Evolutionary conservation across 148 eudicot genomes (phyloP).

Genomic region (Fallopia convolvulus): DNA sequence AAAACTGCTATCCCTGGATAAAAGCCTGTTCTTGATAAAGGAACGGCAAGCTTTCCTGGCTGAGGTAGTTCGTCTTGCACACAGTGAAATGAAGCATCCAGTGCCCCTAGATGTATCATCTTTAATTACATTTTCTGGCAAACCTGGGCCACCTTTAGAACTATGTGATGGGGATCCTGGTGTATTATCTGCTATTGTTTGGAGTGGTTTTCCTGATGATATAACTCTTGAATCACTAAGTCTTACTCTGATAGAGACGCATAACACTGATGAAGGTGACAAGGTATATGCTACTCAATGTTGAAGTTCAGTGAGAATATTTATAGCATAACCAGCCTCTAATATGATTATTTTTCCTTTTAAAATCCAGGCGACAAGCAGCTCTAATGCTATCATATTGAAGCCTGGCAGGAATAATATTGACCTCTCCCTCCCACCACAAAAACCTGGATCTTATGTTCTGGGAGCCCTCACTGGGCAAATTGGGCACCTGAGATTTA

Average conservation of each 20-base stretch:
- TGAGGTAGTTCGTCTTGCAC: slow-evolving; percentile 85
- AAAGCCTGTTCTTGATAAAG: slow-evolving; percentile 71
- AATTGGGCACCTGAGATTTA: slow-evolving; percentile 90
- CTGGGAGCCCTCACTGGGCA: slow-evolving; percentile 94
- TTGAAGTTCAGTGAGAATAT: not conserved
- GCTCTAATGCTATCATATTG: slow-evolving; percentile 62
- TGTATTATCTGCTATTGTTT: slow-evolving; percentile 62
- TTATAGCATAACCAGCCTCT: not conserved
- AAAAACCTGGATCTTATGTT: slow-evolving; percentile 96
- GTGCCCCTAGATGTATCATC: slow-evolving; percentile 97
- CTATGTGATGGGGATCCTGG: slow-evolving; percentile 99
- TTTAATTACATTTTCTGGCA: slow-evolving; percentile 86
- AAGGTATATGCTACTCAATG: slow-evolving; percentile 44
- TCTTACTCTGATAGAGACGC: slow-evolving; percentile 77
- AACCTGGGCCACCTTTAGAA: slow-evolving; percentile 71
- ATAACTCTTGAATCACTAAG: slow-evolving; percentile 88
- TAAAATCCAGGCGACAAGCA: slow-evolving; percentile 56
- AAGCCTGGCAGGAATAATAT: slow-evolving; percentile 86
- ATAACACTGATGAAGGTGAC: slow-evolving; percentile 90
- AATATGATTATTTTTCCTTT: not conserved
- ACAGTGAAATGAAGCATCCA: slow-evolving; percentile 91
- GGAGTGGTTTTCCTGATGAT: slow-evolving; percentile 99
- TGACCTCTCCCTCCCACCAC: slow-evolving; percentile 79
- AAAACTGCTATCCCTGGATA: slow-evolving; percentile 81
- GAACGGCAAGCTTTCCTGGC: slow-evolving; percentile 88